phyloP scores from a whole-genome alignment of 768 basidiomycete genomes.

The Lenzites betulinus region DNA sequence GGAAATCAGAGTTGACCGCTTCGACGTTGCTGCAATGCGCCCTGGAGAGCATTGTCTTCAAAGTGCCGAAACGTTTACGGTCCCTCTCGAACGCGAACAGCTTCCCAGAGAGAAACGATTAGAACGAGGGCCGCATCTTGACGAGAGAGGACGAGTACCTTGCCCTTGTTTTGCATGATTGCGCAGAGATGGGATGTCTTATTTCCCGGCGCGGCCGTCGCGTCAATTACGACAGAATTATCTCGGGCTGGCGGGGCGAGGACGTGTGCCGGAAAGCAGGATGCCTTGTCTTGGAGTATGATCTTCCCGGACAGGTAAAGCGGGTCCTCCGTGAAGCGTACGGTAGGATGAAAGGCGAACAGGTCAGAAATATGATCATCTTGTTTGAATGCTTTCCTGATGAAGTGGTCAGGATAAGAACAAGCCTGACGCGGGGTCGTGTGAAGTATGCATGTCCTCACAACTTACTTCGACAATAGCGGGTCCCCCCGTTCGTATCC shows the following conservation, averaged over 20 bases:
- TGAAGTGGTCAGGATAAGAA: not conserved
- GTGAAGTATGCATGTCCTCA: conserved; percentile 3
- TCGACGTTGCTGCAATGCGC: conserved; percentile 83
- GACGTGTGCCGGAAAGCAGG: conserved; percentile 91
- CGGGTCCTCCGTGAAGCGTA: conserved; percentile 67
- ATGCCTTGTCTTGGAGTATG: conserved; percentile 97
- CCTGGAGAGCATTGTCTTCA: conserved; percentile 82
- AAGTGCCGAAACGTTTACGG: conserved; percentile 75
- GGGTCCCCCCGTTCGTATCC: conserved; percentile 60
- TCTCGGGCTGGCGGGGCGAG: conserved; percentile 69
- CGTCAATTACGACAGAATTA: conserved; percentile 75
- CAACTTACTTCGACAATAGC: conserved; percentile 51
- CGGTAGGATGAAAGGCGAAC: conserved; percentile 70
- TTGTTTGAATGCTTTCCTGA: conserved; percentile 62
- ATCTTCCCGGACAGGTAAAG: conserved; percentile 78
- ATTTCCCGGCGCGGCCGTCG: conserved; percentile 96
- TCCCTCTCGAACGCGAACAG: conserved; percentile 91
- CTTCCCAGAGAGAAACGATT: conserved; percentile 35
- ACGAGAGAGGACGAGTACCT: conserved; percentile 47
- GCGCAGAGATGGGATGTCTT: conserved; percentile 95
- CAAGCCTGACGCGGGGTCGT: too few relatives aligned
- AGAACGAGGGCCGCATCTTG: not conserved
- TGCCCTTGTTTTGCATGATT: conserved; percentile 80
- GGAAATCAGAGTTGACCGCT: conserved; percentile 80
- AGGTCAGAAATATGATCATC: conserved; percentile 86